Conservation (phyloP, 768 basidiomycete species). For the Omphalotus guepiniiformis region DNA sequence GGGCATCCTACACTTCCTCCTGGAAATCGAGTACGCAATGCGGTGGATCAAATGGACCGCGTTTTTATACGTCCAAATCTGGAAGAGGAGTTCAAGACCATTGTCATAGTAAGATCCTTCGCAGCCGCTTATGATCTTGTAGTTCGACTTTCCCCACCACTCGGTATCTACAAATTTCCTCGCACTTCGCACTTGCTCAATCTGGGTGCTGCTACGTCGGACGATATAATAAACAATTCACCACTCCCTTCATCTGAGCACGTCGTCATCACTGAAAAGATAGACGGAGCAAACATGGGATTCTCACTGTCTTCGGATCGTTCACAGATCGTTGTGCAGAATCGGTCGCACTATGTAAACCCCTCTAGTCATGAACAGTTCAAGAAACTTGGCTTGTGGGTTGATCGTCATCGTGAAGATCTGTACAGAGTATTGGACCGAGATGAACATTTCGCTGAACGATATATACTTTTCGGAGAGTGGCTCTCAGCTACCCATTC, state of each 20-base stretch:
- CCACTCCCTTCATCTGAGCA: conserved; percentile 19
- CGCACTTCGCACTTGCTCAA: conserved; percentile 57
- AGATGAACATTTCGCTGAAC: conserved; percentile 49
- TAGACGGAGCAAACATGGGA: conserved; percentile 67
- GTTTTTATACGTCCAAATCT: conserved; percentile 39
- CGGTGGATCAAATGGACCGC: conserved; percentile 50
- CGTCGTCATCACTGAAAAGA: conserved; percentile 57
- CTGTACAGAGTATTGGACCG: conserved; percentile 39
- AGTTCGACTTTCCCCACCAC: conserved; percentile 35
- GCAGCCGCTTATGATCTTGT: conserved; percentile 47
- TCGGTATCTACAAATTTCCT: conserved; percentile 52
- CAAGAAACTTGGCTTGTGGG: conserved; percentile 51
- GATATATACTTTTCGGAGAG: conserved; percentile 60
- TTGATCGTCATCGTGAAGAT: conserved; percentile 44
- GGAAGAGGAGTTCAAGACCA: conserved; percentile 49
- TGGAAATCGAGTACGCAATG: conserved; percentile 49
- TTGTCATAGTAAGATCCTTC: conserved; percentile 47
- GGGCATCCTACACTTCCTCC: conserved; percentile 60
- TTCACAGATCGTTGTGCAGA: conserved; percentile 48
- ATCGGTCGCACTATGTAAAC: conserved; percentile 58
- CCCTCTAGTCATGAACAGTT: conserved; percentile 57
- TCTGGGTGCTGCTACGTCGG: conserved; percentile 50
- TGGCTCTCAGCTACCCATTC: conserved; percentile 63
- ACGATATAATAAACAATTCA: conserved; percentile 42
- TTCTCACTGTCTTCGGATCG: conserved; percentile 50